Percentiles rank a stretch among this genome's conserved stretches.
Evolutionary conservation across 129 eudicot species (phyloP).

Genomic region (carrot (Daucus carota)): DNA sequence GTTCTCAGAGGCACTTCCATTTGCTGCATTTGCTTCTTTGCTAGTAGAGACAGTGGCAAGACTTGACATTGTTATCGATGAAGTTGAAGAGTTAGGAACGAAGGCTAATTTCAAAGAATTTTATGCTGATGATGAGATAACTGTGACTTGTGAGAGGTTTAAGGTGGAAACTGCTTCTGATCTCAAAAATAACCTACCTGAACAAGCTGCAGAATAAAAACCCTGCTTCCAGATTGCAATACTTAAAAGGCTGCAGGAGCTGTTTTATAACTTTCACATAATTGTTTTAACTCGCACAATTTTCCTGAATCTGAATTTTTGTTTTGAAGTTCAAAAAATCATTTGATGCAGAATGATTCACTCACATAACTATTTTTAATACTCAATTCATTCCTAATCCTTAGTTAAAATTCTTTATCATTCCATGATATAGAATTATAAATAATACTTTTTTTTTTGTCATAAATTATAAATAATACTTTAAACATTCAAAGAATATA

Average conservation of each 20-base stretch:
- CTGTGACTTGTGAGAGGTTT: constrained; percentile 20
- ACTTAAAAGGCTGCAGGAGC: background rate
- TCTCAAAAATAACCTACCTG: background rate
- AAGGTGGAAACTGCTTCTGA: background rate
- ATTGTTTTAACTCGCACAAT: no score
- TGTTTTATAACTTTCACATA: background rate
- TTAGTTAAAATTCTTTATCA: no score
- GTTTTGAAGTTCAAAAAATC: no score
- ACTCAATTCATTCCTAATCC: background rate
- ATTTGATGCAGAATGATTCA: no score
- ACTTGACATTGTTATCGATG: constrained; percentile 77
- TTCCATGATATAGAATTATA: no score
- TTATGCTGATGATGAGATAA: constrained; percentile 20
- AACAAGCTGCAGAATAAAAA: background rate
- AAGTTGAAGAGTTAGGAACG: constrained; percentile 80
- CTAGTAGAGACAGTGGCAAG: constrained; percentile 83
- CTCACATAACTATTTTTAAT: background rate
- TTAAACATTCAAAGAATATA: background rate
- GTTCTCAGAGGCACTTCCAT: constrained; percentile 92
- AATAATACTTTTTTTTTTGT: no score
- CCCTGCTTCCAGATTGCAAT: background rate
- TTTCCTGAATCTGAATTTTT: background rate
- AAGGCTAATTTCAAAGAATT: constrained; percentile 65
- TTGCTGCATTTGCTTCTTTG: constrained; percentile 86
- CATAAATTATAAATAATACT: no score